A percentile compares a stretch with the other conserved stretches of the same genome.
phyloP scores from a whole-genome alignment of 176 grass and related monocot species.

The Triticum turgidum region DNA sequence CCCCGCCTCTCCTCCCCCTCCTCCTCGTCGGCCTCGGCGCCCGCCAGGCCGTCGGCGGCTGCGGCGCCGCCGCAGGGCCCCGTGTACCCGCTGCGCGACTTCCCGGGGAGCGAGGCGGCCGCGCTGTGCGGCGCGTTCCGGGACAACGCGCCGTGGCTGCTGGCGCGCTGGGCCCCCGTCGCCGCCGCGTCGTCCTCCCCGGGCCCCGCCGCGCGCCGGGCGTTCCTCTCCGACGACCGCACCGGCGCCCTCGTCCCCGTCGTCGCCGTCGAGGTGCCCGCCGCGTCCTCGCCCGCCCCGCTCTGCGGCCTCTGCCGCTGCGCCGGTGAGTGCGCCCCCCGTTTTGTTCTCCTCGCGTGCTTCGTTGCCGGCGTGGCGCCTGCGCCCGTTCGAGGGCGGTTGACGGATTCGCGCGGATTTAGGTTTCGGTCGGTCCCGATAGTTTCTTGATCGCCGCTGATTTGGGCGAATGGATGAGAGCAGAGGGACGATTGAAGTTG shows the following conservation, averaged over 20 bases:
- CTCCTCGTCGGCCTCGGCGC: background rate
- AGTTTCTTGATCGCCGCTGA: background rate
- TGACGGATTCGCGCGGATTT: background rate
- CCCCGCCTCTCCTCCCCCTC: background rate
- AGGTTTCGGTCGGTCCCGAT: background rate
- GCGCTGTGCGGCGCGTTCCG: constrained; percentile 59
- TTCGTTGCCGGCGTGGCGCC: background rate
- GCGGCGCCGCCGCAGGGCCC: background rate
- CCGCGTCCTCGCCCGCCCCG: constrained; percentile 33
- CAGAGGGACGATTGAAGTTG: background rate
- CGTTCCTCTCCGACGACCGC: constrained; percentile 59
- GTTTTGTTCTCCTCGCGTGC: background rate
- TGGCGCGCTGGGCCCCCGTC: constrained; percentile 44
- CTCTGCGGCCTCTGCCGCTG: constrained; percentile 70
- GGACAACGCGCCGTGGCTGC: constrained; percentile 61
- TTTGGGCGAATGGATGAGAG: background rate
- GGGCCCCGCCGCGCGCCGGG: constrained; percentile 36
- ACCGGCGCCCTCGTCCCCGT: constrained; percentile 44
- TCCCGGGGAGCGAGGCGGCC: constrained; percentile 51
- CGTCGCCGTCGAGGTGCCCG: constrained; percentile 66
- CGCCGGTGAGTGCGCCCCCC: constrained; percentile 40
- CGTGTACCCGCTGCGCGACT: constrained; percentile 64
- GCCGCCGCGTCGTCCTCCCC: background rate
- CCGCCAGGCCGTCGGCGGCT: background rate
- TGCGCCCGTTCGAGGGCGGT: background rate